These are phyloP conservation scores for Barnettozyma botsteinii DNA, from an alignment of 805 yeast species.

Conservation along the genomic window DNA sequence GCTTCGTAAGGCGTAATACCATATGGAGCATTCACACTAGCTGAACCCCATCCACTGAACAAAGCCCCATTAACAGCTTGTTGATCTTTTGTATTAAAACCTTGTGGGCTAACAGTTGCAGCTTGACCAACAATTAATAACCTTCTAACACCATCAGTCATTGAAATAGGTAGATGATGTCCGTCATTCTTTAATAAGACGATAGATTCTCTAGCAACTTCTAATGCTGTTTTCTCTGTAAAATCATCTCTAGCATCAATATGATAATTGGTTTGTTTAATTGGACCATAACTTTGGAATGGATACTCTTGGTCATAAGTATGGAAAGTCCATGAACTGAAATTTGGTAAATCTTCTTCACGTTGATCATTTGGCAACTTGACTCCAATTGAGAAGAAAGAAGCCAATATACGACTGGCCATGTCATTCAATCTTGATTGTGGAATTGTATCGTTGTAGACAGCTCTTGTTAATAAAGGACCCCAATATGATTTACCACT, in stretches of 20 bases:
- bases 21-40: constrained; percentile 49
- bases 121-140: constrained; percentile 46
- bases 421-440: constrained; percentile 52
- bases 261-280: constrained; percentile 47
- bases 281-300: constrained; percentile 50
- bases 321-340: constrained; percentile 54
- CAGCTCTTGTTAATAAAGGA: constrained; percentile 46
- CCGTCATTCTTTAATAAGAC: constrained; percentile 49
- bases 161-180: constrained; percentile 45
- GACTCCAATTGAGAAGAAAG: constrained; percentile 43
- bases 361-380: constrained; percentile 31
- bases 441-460: constrained; percentile 50
- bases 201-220: constrained; percentile 52
- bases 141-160: constrained; percentile 35
- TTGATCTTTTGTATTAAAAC: constrained; percentile 50
- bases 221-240: constrained; percentile 43
- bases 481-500: constrained; percentile 54
- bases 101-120: constrained; percentile 45
- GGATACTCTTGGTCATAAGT: constrained; percentile 50
- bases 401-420: constrained; percentile 54
- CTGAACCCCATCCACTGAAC: constrained; percentile 62
- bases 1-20: constrained; percentile 57
- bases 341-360: constrained; percentile 43
- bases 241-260: constrained; percentile 45
- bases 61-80: constrained; percentile 48